Base-by-base conservation (phyloP, 164 flowering plant species). In the Nymphaea colorata region DNA sequence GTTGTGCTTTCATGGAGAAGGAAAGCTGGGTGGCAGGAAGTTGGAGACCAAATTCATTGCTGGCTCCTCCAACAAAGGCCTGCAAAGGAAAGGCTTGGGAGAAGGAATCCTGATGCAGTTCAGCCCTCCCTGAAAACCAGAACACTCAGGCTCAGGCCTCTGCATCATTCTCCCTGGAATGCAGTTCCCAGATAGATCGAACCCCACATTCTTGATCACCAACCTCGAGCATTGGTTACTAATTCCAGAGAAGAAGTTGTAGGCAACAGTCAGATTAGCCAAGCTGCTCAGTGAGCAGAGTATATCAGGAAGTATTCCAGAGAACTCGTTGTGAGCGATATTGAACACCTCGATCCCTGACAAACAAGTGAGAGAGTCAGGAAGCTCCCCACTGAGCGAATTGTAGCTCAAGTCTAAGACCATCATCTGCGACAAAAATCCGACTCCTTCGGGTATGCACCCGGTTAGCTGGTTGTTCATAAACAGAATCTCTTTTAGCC, bases 181-280 rank as follows among this genome's bases (percentile, higher is more conserved):
- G 74, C 97, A 91, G 61, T 91, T 91, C 17, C 59, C 70, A 3
- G 91, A 77, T 76, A 91, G 81, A 82, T 89, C 93, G 66, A 91
- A 85, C 6, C 91, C 95, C 67, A 78, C 79, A 71, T 79, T 79
- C 25, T 85, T 81, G 62, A 71, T 71, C 41, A 65, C 73, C 77
- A 82, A 59, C 65, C 76, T 84, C 14, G 71, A 18, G 60, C 98
- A 94, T n/a, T 82, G 85, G 60, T 79, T 86, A 64, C 80, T 73
- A 64, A 87, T 79, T 84, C 97, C 97, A 66, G 97, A 88, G 64
- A 94, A 84, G 83, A 91, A 91, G 79, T 94, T 94, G 76, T 75
- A 84, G 15, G 95, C 74, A 18, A 88, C 85, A 3, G 88, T 86
- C 59, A 91, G 74, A 80, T 91, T 87, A 69, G 79, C 25, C 6